Percentiles rank a stretch among this genome's conserved stretches.
Evolutionary conservation across 192 early-diverging fungal genomes (phyloP).

Genomic region (Backusella tuberculispora): DNA sequence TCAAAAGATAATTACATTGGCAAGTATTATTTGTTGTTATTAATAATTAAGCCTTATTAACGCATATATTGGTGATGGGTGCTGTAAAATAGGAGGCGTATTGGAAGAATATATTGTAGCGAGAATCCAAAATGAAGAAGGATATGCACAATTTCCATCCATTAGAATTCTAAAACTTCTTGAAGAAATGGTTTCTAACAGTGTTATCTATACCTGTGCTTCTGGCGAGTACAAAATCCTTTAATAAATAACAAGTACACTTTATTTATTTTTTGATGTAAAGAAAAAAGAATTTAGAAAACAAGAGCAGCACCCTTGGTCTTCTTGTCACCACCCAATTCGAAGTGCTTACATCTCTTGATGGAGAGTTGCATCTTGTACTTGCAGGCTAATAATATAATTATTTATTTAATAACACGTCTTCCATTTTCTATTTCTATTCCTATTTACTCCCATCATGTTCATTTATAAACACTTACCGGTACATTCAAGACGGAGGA

Average conservation of each 20-base stretch:
- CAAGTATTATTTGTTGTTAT: neutral
- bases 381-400: slow-evolving; percentile 71
- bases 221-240: neutral
- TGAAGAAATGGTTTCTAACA: neutral
- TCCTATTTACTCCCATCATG: neutral
- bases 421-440: neutral
- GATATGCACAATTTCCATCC: neutral
- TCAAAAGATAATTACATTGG: neutral
- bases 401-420: neutral
- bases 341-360: slow-evolving; percentile 99
- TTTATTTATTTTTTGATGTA: slow-evolving; percentile 9
- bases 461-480: slow-evolving; percentile 35
- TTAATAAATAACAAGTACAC: neutral
- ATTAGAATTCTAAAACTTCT: neutral
- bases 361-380: slow-evolving; percentile 97
- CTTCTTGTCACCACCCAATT: slow-evolving; percentile 99
- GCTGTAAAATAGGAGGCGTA: neutral
- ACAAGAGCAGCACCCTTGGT: slow-evolving; percentile 85
- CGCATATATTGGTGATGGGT: neutral
- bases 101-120: neutral
- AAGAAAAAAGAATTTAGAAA: slow-evolving; percentile 64
- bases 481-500: slow-evolving; percentile 98
- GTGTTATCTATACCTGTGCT: neutral
- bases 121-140: neutral
- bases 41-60: neutral